Percentiles rank a stretch among this genome's conserved stretches.
phyloP scores from a whole-genome alignment of 2,329 filamentous ascomycete species.

The Xylariaceae sp. region DNA sequence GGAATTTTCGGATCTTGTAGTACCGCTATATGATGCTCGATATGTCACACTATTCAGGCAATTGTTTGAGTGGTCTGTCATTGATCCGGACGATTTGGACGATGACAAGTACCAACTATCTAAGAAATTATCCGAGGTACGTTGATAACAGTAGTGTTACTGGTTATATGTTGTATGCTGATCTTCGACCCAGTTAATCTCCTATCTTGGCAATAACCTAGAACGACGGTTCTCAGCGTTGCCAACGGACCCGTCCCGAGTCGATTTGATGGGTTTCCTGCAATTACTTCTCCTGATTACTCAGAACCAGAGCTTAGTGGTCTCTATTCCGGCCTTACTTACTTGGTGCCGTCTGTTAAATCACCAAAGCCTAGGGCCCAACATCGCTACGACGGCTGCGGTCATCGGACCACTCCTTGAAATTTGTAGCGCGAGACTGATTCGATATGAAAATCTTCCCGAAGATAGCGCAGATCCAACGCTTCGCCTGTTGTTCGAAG shows the following conservation, averaged over 20 bases:
- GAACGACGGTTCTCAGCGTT: conserved; percentile 70
- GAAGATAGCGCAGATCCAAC: conserved; percentile 77
- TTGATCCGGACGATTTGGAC: conserved; percentile 78
- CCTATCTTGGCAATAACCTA: conserved; percentile 78
- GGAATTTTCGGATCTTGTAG: conserved; percentile 73
- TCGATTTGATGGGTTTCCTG: conserved; percentile 70
- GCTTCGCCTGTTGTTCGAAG: conserved; percentile 78
- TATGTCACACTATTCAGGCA: conserved; percentile 68
- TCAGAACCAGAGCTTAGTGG: conserved; percentile 79
- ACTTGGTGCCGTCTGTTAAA: conserved; percentile 81
- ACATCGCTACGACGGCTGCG: conserved; percentile 55
- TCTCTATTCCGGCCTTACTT: conserved; percentile 89
- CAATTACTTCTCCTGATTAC: conserved; percentile 74
- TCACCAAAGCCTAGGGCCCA: conserved; percentile 61
- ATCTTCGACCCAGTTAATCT: conserved; percentile 61
- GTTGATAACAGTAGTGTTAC: conserved; percentile 17
- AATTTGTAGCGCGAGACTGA: conserved; percentile 74
- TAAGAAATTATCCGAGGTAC: conserved; percentile 90
- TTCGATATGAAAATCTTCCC: conserved; percentile 83
- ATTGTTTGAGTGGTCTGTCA: conserved; percentile 74
- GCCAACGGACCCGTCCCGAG: conserved; percentile 48
- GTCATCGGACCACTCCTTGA: conserved; percentile 75
- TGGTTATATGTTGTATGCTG: conserved; percentile 11
- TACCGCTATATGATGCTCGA: conserved; percentile 70
- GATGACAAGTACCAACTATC: conserved; percentile 87